phyloP scores from a whole-genome alignment of 768 basidiomycete genomes.

The Tubosaeta sp. region DNA sequence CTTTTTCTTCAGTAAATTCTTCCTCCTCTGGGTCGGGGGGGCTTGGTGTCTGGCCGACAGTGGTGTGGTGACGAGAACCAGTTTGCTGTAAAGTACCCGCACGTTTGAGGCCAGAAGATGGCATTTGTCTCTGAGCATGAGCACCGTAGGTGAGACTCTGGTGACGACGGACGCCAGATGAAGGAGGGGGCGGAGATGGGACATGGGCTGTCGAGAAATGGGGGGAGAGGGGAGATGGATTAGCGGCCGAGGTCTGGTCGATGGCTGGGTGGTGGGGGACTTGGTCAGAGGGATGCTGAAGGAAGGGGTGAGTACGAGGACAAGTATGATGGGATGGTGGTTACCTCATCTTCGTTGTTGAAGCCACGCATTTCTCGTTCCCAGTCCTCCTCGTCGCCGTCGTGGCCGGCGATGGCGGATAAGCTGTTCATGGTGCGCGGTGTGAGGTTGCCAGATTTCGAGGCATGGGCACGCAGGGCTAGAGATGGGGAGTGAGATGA shows the following conservation, averaged over 20 bases:
- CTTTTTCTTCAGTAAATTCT: conserved; percentile 47
- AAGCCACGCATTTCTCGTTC: conserved; percentile 59
- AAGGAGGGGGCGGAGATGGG: conserved; percentile 71
- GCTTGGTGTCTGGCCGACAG: conserved; percentile 37
- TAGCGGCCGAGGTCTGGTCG: conserved; percentile 39
- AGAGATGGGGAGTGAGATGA: conserved; percentile 6
- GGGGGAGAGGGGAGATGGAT: conserved; percentile 58
- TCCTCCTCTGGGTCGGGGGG: conserved; percentile 52
- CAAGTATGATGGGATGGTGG: conserved; percentile 11
- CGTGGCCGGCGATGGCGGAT: conserved; percentile 79
- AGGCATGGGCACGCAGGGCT: conserved; percentile 51
- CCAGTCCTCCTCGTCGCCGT: conserved; percentile 89
- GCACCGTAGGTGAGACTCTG: conserved; percentile 75
- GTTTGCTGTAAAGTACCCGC: conserved; percentile 63
- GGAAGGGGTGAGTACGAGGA: conserved; percentile 13
- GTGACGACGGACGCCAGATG: conserved; percentile 70
- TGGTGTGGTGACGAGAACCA: conserved; percentile 33
- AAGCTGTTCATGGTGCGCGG: conserved; percentile 79
- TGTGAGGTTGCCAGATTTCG: conserved; percentile 57
- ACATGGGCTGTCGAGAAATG: conserved; percentile 49
- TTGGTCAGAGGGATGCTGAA: conserved; percentile 22
- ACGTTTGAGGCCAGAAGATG: conserved; percentile 57
- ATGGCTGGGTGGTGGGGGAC: conserved; percentile 41
- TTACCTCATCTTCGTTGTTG: conserved; percentile 64
- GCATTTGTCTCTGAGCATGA: conserved; percentile 49